Base-by-base conservation (phyloP, 164 flowering plant species). In the Chloranthus sessilifolius region DNA sequence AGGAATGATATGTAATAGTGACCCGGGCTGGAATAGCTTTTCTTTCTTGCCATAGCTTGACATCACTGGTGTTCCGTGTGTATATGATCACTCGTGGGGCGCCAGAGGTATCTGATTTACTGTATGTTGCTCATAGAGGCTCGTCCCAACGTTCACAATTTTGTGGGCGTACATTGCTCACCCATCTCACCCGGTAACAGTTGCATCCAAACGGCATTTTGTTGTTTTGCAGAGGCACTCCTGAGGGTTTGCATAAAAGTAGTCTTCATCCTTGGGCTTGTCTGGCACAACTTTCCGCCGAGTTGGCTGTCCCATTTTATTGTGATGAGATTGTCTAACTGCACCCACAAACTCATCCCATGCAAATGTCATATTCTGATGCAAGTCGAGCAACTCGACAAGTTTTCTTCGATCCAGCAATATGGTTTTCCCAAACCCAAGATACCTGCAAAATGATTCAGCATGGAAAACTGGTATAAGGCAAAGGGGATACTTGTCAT, bases 201-300 rank as follows among this genome's bases (percentile, higher is more conserved):
- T 70, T 10, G 58, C 49, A 42, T 70, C 65, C 3, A 29, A 15
- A 38, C 57, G 54, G 56, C 92, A 81, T 25, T 62, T 65, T 46
- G 57, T 47, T 33, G 64, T 63, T 37, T 75, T 76, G 36, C 95
- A 81, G 15, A 94, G 72, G 56, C 99, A 94, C 55, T 94, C 99
- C 4, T 80, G 77, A 39, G 97, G 99, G 44, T 94, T 94, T 29
- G 99, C 78, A 61, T 89, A 94, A 64, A 94, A 94, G 50, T 87
- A 94, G 37, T 89, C 99, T 67, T 94, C 99, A 71, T 89, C 96
- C 71, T 94, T 94, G 8, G 95, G 99, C 63, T 76, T 89, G 60
- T 85, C 95, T 8, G 61, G 22, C 16, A 81, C 65, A 28, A 80
- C 80, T 31, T 51, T 76, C 3, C 99, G 77, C 0, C 19, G 65